A percentile compares a stretch with the other conserved stretches of the same genome.
Evolutionary conservation across 768 basidiomycete species (phyloP).

Genomic region (Saitozyma sp.): DNA sequence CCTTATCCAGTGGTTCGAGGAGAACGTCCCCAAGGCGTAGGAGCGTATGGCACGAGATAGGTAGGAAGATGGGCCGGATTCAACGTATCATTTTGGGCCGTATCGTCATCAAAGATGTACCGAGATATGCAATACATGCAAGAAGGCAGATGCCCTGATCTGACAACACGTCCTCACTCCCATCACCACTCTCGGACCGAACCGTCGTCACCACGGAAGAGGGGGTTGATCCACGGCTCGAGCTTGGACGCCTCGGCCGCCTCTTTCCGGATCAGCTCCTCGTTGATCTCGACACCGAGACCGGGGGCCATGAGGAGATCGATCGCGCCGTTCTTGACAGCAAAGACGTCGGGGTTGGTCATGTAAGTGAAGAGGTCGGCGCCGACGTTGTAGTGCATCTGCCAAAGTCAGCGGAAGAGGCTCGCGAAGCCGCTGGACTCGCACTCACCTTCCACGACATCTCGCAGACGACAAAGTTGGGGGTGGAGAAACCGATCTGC

Average conservation of each 20-base stretch:
- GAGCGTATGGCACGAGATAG: no score
- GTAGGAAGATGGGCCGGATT: no score
- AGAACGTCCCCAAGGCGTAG: constrained; percentile 16
- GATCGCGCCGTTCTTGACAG: constrained; percentile 45
- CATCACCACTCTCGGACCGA: constrained; percentile 46
- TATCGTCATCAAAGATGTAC: no score
- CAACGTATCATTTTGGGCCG: no score
- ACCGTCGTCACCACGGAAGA: constrained; percentile 50
- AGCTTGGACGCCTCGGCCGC: constrained; percentile 38
- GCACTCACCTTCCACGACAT: constrained; percentile 44
- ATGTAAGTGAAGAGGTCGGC: constrained; percentile 51
- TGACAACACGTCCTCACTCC: not conserved
- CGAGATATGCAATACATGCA: no score
- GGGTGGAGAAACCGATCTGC: constrained; percentile 62
- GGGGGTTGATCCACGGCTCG: constrained; percentile 49
- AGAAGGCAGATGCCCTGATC: no score
- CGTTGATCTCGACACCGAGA: constrained; percentile 50
- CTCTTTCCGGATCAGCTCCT: constrained; percentile 46
- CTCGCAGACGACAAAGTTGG: constrained; percentile 59
- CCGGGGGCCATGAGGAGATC: constrained; percentile 41
- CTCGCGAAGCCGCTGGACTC: no score
- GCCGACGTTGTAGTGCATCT: constrained; percentile 49
- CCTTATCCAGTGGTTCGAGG: constrained; percentile 24
- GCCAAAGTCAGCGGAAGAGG: constrained; percentile 10
- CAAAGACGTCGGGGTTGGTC: constrained; percentile 50